Conservation (phyloP, 331 rosid species). For the Acacia concinna region DNA sequence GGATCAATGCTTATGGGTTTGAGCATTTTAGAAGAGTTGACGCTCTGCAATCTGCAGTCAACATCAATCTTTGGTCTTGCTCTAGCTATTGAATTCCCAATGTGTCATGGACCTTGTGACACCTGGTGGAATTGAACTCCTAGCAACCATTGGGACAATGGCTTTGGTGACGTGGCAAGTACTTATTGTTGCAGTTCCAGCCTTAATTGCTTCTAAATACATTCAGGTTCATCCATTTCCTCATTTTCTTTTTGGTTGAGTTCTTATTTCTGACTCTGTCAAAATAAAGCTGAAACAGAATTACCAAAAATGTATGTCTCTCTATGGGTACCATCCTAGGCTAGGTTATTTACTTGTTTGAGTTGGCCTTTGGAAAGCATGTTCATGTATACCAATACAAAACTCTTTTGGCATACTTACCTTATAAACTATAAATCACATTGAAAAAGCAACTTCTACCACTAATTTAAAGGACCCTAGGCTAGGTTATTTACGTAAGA, state of each 20-base stretch:
- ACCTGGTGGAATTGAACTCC: slow-evolving; percentile 32
- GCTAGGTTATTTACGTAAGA: too few relatives aligned
- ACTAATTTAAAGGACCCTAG: too few relatives aligned
- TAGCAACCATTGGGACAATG: slow-evolving; percentile 47
- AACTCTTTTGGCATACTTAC: too few relatives aligned
- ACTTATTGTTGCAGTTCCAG: slow-evolving; percentile 52
- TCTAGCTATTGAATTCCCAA: slow-evolving; percentile 51
- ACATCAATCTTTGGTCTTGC: slow-evolving; percentile 66
- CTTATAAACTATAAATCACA: too few relatives aligned
- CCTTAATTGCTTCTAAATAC: slow-evolving; percentile 50
- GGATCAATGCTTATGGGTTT: slow-evolving; percentile 42
- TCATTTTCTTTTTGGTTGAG: neutral
- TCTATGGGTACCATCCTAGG: too few relatives aligned
- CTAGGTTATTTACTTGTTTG: too few relatives aligned
- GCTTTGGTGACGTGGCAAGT: slow-evolving; percentile 71
- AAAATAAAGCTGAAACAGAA: slow-evolving; percentile 3
- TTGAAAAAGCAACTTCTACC: too few relatives aligned
- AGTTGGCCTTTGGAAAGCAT: too few relatives aligned
- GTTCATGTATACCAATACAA: too few relatives aligned
- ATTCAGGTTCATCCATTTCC: slow-evolving; percentile 35
- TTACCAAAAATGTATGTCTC: too few relatives aligned
- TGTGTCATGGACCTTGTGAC: slow-evolving; percentile 34
- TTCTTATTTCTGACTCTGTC: slow-evolving; percentile 16
- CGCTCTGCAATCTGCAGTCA: slow-evolving; percentile 48
- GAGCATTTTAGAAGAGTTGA: slow-evolving; percentile 23